Percentiles rank a stretch among this genome's conserved stretches.
These are phyloP conservation scores for Myxozyma mucilagina DNA, from an alignment of 805 yeast species.

Conservation along the genomic window DNA sequence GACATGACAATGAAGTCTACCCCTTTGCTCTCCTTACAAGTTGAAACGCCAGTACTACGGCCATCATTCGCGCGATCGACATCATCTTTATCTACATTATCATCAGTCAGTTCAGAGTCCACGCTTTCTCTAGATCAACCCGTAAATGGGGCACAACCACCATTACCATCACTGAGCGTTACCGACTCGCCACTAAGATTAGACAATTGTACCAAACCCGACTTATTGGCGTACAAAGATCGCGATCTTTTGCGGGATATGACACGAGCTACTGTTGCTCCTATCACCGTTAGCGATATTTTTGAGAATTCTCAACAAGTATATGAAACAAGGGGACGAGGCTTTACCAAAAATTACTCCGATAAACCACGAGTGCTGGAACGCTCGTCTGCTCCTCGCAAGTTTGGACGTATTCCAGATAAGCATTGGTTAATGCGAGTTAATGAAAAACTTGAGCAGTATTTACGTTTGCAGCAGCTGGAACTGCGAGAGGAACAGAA, in stretches of 20 bases:
- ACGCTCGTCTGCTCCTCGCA: conserved; percentile 26
- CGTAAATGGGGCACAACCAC: neutral
- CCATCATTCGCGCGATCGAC: conserved; percentile 1
- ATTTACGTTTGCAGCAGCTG: neutral
- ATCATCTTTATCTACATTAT: conserved; percentile 2
- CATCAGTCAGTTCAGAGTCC: neutral
- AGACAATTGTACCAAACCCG: neutral
- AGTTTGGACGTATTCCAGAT: conserved; percentile 5
- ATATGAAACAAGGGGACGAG: neutral
- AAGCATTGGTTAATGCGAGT: conserved; percentile 16
- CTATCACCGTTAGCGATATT: neutral
- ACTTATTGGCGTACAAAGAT: neutral
- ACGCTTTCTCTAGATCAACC: neutral
- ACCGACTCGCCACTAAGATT: neutral
- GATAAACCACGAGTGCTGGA: conserved; percentile 12
- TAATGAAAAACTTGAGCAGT: neutral
- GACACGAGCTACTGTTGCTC: neutral
- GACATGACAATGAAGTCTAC: neutral
- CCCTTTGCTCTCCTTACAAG: neutral
- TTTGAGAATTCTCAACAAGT: neutral
- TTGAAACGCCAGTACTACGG: neutral
- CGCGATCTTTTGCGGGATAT: neutral
- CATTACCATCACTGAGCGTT: conserved; percentile 1
- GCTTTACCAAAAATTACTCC: neutral
- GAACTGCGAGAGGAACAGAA: neutral